A percentile compares a stretch with the other conserved stretches of the same genome.
Evolutionary conservation across 73 alveolate genomes (phyloP).

Genomic region (Paramecium biaurelia): DNA sequence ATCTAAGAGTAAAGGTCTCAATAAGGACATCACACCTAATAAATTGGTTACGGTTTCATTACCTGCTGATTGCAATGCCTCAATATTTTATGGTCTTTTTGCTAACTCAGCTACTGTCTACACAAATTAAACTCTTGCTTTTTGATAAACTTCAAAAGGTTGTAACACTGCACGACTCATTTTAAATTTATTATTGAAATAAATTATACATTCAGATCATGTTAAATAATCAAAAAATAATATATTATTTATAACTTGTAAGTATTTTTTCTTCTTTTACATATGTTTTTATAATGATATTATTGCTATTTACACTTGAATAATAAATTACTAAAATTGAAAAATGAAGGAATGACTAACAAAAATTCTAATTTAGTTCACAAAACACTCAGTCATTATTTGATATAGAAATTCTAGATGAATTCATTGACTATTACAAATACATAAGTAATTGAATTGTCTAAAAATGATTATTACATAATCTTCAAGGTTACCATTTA

Average conservation of each 20-base stretch:
- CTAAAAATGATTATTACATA: not conserved
- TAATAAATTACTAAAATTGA: not conserved
- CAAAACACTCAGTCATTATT: not conserved
- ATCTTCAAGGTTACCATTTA: not conserved
- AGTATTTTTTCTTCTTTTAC: not conserved
- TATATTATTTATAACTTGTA: not conserved
- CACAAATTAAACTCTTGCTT: constrained; percentile 98
- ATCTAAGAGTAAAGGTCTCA: constrained; percentile 98
- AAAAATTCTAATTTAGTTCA: not conserved
- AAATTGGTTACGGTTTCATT: not conserved
- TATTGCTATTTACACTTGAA: not conserved
- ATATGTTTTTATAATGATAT: too few species aligned
- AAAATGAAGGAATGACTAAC: not conserved
- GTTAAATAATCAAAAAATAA: not conserved
- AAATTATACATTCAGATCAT: not conserved
- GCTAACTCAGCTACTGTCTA: constrained; percentile 99
- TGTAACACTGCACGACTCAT: constrained; percentile 96
- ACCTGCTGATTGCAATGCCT: constrained; percentile 97
- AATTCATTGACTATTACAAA: not conserved
- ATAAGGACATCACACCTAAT: constrained; percentile 96
- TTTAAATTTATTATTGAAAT: not conserved
- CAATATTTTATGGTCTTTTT: constrained; percentile 98
- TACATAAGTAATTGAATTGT: not conserved
- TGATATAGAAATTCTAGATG: not conserved
- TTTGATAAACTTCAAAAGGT: constrained; percentile 98